These are phyloP conservation scores for Penicillium sp. DNA, from an alignment of 2,329 filamentous ascomycete species.

Conservation along the genomic window DNA sequence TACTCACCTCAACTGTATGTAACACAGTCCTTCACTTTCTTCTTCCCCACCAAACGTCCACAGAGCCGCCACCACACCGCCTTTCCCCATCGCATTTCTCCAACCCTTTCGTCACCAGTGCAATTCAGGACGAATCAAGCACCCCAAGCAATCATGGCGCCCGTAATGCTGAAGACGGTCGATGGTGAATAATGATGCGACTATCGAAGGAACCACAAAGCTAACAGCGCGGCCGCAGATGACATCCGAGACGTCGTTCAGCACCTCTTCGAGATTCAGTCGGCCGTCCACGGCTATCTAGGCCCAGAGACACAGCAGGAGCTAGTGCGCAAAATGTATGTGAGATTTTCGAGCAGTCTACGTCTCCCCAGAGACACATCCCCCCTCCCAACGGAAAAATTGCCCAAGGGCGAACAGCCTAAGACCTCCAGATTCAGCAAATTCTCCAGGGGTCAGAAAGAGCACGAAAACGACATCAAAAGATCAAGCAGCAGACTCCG, in stretches of 20 bases:
- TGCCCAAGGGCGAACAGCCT: background rate
- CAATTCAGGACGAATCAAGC: background rate
- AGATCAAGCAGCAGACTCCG: background rate
- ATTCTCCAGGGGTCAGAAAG: background rate
- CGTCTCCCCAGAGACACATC: background rate
- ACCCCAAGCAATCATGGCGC: slow-evolving; percentile 17
- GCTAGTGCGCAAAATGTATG: slow-evolving; percentile 60
- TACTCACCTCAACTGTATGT: too few species aligned
- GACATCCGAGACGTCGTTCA: slow-evolving; percentile 64
- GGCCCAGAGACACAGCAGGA: slow-evolving; percentile 58
- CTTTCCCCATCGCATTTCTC: background rate
- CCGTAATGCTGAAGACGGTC: slow-evolving; percentile 24
- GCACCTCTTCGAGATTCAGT: slow-evolving; percentile 63
- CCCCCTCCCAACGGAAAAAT: too few species aligned
- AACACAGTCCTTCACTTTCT: too few species aligned
- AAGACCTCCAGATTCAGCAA: background rate
- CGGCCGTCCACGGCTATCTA: slow-evolving; percentile 60
- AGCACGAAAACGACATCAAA: background rate
- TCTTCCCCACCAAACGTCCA: background rate
- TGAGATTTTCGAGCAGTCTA: background rate
- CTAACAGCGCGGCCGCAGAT: slow-evolving; percentile 33
- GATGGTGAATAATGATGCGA: slow-evolving; percentile 17
- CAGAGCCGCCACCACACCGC: background rate
- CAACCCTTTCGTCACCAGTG: background rate
- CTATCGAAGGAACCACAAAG: too few species aligned